These are phyloP conservation scores for Achaetomium macrosporum DNA, from an alignment of 2,329 filamentous ascomycete genomes.

Conservation along the genomic window DNA sequence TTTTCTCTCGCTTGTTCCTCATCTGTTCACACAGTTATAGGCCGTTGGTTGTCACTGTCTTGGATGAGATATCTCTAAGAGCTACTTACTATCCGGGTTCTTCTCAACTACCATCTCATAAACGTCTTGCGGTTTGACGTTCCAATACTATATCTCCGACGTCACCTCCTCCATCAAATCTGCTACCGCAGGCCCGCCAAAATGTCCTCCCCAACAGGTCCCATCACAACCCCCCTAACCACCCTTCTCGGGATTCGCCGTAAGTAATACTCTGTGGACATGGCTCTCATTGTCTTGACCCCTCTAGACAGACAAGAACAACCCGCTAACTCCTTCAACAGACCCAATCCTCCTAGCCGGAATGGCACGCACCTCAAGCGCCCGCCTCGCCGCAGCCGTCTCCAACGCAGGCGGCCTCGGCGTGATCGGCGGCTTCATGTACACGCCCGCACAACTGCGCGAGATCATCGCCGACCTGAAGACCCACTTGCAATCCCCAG, in stretches of 20 bases:
- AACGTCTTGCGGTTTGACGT: too few species aligned
- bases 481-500: slow-evolving; percentile 57
- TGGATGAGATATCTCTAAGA: too few species aligned
- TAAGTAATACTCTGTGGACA: not conserved
- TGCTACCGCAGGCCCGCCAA: slow-evolving; percentile 13
- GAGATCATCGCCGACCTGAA: slow-evolving; percentile 80
- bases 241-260: slow-evolving; percentile 71
- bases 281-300: not conserved
- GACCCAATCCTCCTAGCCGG: slow-evolving; percentile 86
- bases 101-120: too few species aligned
- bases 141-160: too few species aligned
- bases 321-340: not conserved
- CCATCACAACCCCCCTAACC: slow-evolving; percentile 72
- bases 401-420: slow-evolving; percentile 84
- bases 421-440: slow-evolving; percentile 66
- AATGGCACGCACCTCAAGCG: slow-evolving; percentile 83
- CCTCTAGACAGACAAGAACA: not conserved
- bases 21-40: too few species aligned
- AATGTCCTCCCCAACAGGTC: slow-evolving; percentile 39
- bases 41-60: too few species aligned
- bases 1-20: too few species aligned
- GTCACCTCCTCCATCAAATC: not conserved
- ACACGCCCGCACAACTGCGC: slow-evolving; percentile 67
- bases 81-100: too few species aligned
- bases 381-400: slow-evolving; percentile 73